phyloP scores from a whole-genome alignment of 352 stramenopile genomes.

The Peronosclerospora sorghi region DNA sequence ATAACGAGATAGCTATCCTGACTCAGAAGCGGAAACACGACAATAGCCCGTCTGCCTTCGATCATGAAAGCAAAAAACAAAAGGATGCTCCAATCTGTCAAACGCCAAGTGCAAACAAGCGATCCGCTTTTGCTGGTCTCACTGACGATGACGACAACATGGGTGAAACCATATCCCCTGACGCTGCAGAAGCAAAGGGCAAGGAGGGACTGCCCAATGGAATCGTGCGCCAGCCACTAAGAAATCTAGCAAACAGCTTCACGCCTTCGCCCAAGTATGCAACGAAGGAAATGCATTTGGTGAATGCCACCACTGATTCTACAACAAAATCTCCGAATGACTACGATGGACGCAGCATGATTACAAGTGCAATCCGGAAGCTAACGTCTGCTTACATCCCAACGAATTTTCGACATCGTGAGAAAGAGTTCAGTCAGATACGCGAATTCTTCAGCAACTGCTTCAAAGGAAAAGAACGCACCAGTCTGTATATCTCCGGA shows the following conservation, averaged over 20 bases:
- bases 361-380: slow-evolving; percentile 31
- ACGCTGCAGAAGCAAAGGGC: slow-evolving; percentile 18
- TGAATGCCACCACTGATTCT: not conserved
- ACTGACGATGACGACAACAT: slow-evolving; percentile 16
- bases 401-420: slow-evolving; percentile 39
- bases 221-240: slow-evolving; percentile 16
- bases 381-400: slow-evolving; percentile 42
- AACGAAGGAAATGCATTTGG: slow-evolving; percentile 9
- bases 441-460: slow-evolving; percentile 44
- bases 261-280: slow-evolving; percentile 42
- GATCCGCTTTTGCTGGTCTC: slow-evolving; percentile 4
- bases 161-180: slow-evolving; percentile 34
- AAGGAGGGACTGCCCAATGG: slow-evolving; percentile 14
- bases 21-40: slow-evolving; percentile 21
- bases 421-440: slow-evolving; percentile 45
- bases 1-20: slow-evolving; percentile 4
- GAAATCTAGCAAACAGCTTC: slow-evolving; percentile 43
- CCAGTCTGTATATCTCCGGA: slow-evolving; percentile 71
- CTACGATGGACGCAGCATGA: slow-evolving; percentile 4
- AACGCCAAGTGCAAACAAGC: slow-evolving; percentile 15
- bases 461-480: slow-evolving; percentile 35
- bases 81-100: slow-evolving; percentile 17
- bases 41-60: slow-evolving; percentile 7
- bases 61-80: slow-evolving; percentile 14
- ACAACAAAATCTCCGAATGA: slow-evolving; percentile 6